Evolutionary conservation across 1,139 yeast genomes (phyloP).

Genomic region (Nadsonia commutata): DNA sequence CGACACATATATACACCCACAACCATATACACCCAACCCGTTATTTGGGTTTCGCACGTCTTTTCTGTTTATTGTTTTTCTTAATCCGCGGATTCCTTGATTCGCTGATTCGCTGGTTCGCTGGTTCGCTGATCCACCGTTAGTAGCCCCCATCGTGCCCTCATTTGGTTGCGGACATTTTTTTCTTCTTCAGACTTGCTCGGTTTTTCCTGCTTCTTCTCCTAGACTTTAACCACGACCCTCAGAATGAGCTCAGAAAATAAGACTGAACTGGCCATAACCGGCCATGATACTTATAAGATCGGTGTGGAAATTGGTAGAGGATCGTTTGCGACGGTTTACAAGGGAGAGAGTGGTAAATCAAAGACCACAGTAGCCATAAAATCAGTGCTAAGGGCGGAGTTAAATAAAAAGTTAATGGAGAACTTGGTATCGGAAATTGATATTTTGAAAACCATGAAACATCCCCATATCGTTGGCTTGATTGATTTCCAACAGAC

Average conservation of each 20-base stretch:
- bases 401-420: slow-evolving; percentile 69
- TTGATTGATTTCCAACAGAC: slow-evolving; percentile 73
- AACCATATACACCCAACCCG: too few relatives aligned
- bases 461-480: slow-evolving; percentile 87
- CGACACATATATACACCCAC: too few relatives aligned
- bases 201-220: too few relatives aligned
- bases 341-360: slow-evolving; percentile 44
- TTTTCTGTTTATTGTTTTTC: too few relatives aligned
- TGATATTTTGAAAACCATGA: slow-evolving; percentile 65
- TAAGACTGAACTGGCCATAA: neutral
- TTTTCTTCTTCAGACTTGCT: too few relatives aligned
- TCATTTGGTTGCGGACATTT: too few relatives aligned
- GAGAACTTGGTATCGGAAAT: slow-evolving; percentile 90
- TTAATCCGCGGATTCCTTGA: too few relatives aligned
- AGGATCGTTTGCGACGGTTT: slow-evolving; percentile 92
- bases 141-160: too few relatives aligned
- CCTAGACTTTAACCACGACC: neutral
- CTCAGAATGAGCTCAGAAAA: slow-evolving; percentile 1
- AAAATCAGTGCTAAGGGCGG: slow-evolving; percentile 72
- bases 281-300: slow-evolving; percentile 21
- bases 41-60: too few relatives aligned
- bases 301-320: slow-evolving; percentile 73
- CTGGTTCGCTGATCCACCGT: too few relatives aligned
- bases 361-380: slow-evolving; percentile 43
- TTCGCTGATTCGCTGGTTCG: too few relatives aligned